Percentiles rank a stretch among this genome's conserved stretches.
Conservation (phyloP, 2,329 filamentous ascomycete species). For the Colletotrichum tofieldiae region DNA sequence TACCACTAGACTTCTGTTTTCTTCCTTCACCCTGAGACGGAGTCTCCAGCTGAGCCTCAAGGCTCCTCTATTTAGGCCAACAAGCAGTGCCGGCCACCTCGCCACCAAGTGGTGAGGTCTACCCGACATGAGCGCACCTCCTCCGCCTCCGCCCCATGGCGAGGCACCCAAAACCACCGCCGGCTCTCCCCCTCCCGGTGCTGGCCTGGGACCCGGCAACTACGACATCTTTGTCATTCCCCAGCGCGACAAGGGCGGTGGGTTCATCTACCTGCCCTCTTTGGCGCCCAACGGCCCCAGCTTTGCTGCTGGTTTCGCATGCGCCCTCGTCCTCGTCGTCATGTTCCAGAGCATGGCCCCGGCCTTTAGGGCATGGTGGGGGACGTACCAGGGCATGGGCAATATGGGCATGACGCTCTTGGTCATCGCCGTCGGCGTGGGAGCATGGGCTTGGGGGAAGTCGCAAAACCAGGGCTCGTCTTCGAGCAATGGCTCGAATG, state of each 20-base stretch:
- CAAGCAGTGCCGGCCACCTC: constrained; percentile 3
- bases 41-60: constrained; percentile 12
- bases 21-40: neutral
- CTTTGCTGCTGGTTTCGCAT: constrained; percentile 89
- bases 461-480: constrained; percentile 52
- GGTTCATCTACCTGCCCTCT: constrained; percentile 95
- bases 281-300: constrained; percentile 89
- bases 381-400: constrained; percentile 78
- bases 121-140: constrained; percentile 70
- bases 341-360: constrained; percentile 83
- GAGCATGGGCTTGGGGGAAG: constrained; percentile 75
- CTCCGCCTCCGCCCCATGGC: constrained; percentile 90
- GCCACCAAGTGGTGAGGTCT: constrained; percentile 43
- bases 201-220: constrained; percentile 86
- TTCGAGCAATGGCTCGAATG: constrained; percentile 26
- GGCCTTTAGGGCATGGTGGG: constrained; percentile 81
- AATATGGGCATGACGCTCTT: constrained; percentile 82
- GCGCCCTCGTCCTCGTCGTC: constrained; percentile 80
- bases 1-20: constrained; percentile 52
- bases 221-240: constrained; percentile 99
- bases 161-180: constrained; percentile 79
- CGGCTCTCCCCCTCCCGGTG: constrained; percentile 60
- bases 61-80: constrained; percentile 1
- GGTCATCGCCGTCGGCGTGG: constrained; percentile 80
- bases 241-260: constrained; percentile 88